Evolutionary conservation across 2,329 filamentous ascomycete species (phyloP), one percentile per base, ranked within the genome.

Genomic region (Colletotrichum nymphaeae): DNA sequence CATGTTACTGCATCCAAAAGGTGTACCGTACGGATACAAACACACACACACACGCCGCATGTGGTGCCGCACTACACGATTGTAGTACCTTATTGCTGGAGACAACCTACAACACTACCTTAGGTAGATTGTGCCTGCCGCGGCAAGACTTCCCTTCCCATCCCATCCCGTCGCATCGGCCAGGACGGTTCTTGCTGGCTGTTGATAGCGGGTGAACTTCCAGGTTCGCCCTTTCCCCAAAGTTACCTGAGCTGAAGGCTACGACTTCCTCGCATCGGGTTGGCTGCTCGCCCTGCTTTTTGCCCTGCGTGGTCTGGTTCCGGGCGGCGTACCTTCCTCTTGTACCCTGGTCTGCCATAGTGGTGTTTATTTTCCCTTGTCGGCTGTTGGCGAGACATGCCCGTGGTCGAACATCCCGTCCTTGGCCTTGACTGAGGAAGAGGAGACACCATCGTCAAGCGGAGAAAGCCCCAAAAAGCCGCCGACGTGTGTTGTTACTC

Each of bases 1-100:
- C 55, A 65, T 69, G 60, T 73, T 64, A 53, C 66, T 60, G 70
- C 70, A 69, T 73, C 59, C 59, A 73, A 63, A 66, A 58, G 65
- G 64, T 28, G 56, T 46, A 68, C 22, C n/a, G 52, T 35, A 24
- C 6, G 6, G 16, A 53, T 42, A 28, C 62, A 56, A 32, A 22
- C 60, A 63, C 42, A 30, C 37, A 24, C 24, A 26, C 26, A 22
- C 46, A 53, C 32, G 32, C 32, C 32, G 32, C 32, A 35, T 35
- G 32, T 12, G 32, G 32, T 35, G 32, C 52, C 28, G 55, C 53
- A 37, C 37, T 42, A 42, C 37, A 24, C 63, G 26, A n/a, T 37
- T 42, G 37, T 19, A 42, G 37, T 42, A 42, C 14, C 14, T 12
- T 19, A 42, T 42, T 63, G n/a, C 32, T 68, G 7, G 42, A 49